Conservation (phyloP, 208 protist species). For the Trypanosoma platydactyli region DNA sequence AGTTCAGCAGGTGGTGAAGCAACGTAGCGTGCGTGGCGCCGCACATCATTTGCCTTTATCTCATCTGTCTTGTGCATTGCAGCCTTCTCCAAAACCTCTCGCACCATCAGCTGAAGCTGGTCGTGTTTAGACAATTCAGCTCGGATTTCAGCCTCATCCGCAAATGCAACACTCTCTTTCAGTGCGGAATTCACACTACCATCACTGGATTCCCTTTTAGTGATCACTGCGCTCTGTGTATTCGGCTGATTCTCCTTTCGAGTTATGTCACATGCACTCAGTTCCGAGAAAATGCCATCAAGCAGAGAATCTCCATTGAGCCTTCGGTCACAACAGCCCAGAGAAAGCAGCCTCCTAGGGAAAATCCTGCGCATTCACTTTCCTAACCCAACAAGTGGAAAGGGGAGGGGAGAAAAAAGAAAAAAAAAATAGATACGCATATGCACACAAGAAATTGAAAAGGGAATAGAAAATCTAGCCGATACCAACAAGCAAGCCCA, state of each 20-base stretch:
- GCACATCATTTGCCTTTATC: conserved; percentile 9
- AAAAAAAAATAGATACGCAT: conserved; percentile 3
- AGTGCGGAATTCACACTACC: neutral
- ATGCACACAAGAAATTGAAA: too few relatives aligned
- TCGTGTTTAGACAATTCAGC: conserved; percentile 27
- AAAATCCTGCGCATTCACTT: conserved; percentile 24
- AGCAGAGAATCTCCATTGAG: conserved; percentile 24
- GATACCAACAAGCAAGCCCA: too few relatives aligned
- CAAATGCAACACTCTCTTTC: neutral
- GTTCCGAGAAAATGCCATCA: conserved; percentile 32
- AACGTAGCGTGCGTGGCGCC: conserved; percentile 35
- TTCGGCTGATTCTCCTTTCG: conserved; percentile 3
- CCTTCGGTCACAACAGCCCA: conserved; percentile 8
- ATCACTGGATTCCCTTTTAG: neutral
- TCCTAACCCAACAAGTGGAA: too few relatives aligned
- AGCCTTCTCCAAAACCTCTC: conserved; percentile 45
- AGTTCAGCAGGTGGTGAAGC: conserved; percentile 47
- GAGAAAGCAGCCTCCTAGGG: conserved; percentile 3
- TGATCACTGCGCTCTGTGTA: neutral
- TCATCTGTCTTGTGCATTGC: conserved; percentile 34
- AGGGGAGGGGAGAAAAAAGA: conserved; percentile 4
- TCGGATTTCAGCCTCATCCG: conserved; percentile 26
- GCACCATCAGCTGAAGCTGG: conserved; percentile 32
- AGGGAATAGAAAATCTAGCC: too few relatives aligned
- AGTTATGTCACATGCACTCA: conserved; percentile 30